These are phyloP conservation scores for Gryganskiella cystojenkinii DNA, from an alignment of 192 early-diverging fungal species.

Conservation along the genomic window DNA sequence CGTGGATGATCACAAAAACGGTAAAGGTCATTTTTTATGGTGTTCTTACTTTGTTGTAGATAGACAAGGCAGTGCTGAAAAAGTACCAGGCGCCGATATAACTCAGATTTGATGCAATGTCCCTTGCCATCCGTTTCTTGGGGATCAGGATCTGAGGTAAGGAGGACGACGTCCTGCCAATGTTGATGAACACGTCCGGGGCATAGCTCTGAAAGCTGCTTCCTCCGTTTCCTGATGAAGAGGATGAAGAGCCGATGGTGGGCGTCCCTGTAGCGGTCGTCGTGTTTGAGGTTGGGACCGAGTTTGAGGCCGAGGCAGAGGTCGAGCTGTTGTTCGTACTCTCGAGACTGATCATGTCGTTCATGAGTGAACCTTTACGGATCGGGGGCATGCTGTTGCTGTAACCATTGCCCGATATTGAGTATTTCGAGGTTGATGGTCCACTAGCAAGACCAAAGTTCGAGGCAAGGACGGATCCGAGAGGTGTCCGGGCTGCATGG, in stretches of 20 bases:
- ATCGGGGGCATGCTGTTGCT: slow-evolving; percentile 2
- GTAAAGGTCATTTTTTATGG: no score
- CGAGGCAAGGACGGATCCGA: slow-evolving; percentile 32
- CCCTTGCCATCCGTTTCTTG: slow-evolving; percentile 37
- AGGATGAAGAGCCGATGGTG: neutral
- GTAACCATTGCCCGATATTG: neutral
- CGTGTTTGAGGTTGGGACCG: neutral
- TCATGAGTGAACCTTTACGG: slow-evolving; percentile 16
- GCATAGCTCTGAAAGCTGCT: slow-evolving; percentile 7
- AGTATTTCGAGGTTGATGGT: neutral
- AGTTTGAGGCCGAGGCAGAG: neutral
- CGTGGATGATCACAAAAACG: no score
- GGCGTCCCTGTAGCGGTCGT: neutral
- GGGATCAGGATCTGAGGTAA: slow-evolving; percentile 50
- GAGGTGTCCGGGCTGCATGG: slow-evolving; percentile 7
- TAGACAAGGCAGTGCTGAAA: slow-evolving; percentile 75
- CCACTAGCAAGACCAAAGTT: slow-evolving; percentile 15
- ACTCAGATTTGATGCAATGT: slow-evolving; percentile 43
- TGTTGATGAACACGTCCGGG: slow-evolving; percentile 43
- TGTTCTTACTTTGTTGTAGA: slow-evolving; percentile 79
- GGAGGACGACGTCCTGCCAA: slow-evolving; percentile 32
- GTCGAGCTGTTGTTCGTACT: neutral
- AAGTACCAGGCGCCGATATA: slow-evolving; percentile 78
- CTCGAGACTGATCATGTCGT: neutral
- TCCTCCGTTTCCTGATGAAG: no score